Percentiles rank a stretch among this genome's conserved stretches.
phyloP scores from a whole-genome alignment of 345 rosid genomes.

The Salix suchowensis region DNA sequence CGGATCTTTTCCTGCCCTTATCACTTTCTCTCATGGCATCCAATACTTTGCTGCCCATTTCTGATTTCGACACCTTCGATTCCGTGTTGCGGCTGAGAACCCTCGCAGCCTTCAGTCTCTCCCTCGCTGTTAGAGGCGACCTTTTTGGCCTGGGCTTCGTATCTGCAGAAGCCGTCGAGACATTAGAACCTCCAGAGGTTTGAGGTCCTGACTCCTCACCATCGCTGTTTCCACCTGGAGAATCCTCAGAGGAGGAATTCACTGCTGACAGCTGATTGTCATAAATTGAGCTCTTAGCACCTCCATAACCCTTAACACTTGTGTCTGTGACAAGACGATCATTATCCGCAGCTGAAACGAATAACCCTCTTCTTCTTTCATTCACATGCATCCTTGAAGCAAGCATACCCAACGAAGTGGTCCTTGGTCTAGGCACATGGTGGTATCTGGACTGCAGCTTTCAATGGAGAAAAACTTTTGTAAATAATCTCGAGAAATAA shows the following conservation, averaged over 20 bases:
- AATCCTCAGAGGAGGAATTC: constrained; percentile 18
- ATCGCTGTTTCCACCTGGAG: constrained; percentile 4
- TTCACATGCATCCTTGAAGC: constrained; percentile 13
- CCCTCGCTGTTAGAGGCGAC: constrained; percentile 69
- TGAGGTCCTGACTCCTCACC: constrained; percentile 15
- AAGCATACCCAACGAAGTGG: constrained; percentile 15
- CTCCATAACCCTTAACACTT: constrained; percentile 20
- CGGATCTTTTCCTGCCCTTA: constrained; percentile 59
- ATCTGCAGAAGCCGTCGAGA: constrained; percentile 31
- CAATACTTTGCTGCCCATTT: constrained; percentile 66
- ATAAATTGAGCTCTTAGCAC: constrained; percentile 17
- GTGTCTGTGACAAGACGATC: constrained; percentile 28
- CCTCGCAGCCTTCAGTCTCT: constrained; percentile 85
- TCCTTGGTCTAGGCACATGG: constrained; percentile 21
- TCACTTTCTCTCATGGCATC: constrained; percentile 76
- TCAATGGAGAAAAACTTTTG: constrained; percentile 7
- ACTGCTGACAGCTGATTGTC: constrained; percentile 15
- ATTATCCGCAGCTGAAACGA: constrained; percentile 41
- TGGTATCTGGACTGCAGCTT: constrained; percentile 30
- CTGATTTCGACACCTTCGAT: constrained; percentile 47
- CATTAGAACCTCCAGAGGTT: constrained; percentile 32
- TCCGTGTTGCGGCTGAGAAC: constrained; percentile 59
- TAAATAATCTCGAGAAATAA: constrained; percentile 7
- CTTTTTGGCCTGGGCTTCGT: constrained; percentile 29
- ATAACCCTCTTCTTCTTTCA: constrained; percentile 25